Percentiles rank a stretch among this genome's conserved stretches.
Conservation (phyloP, 2,329 filamentous ascomycete genomes). For the Kalaharituber pfeilii region DNA sequence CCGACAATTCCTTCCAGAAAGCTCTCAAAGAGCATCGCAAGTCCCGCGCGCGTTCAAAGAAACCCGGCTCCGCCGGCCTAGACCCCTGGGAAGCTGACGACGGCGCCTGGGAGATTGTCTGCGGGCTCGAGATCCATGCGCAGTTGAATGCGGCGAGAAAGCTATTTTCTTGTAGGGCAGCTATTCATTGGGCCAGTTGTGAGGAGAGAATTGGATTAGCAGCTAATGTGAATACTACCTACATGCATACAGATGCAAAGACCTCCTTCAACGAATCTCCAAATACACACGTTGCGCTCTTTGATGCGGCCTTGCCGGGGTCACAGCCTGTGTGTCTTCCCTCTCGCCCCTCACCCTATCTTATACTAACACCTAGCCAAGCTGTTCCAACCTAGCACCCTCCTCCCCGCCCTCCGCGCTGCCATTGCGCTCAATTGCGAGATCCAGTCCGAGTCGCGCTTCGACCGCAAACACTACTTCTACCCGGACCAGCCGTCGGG, state of each 20-base stretch:
- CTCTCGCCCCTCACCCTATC: neutral
- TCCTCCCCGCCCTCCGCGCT: slow-evolving; percentile 79
- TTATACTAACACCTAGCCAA: neutral
- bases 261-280: slow-evolving; percentile 50
- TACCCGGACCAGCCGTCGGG: slow-evolving; percentile 95
- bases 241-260: slow-evolving; percentile 30
- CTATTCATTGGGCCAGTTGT: neutral
- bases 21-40: neutral
- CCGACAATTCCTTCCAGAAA: slow-evolving; percentile 2
- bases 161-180: slow-evolving; percentile 58
- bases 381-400: slow-evolving; percentile 59
- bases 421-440: slow-evolving; percentile 69
- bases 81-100: neutral
- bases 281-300: slow-evolving; percentile 74
- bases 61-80: slow-evolving; percentile 5
- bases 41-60: slow-evolving; percentile 12
- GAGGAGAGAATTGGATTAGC: too few relatives aligned
- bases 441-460: slow-evolving; percentile 59
- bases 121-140: slow-evolving; percentile 93
- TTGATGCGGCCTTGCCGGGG: slow-evolving; percentile 78
- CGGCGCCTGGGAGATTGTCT: slow-evolving; percentile 73
- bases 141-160: slow-evolving; percentile 81
- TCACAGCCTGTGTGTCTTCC: slow-evolving; percentile 48
- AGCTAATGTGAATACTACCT: too few relatives aligned
- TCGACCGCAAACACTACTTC: slow-evolving; percentile 97